Evolutionary conservation across 2,329 filamentous ascomycete species (phyloP), one percentile per base, ranked within the genome.

Genomic region (Hypocreales sp.): DNA sequence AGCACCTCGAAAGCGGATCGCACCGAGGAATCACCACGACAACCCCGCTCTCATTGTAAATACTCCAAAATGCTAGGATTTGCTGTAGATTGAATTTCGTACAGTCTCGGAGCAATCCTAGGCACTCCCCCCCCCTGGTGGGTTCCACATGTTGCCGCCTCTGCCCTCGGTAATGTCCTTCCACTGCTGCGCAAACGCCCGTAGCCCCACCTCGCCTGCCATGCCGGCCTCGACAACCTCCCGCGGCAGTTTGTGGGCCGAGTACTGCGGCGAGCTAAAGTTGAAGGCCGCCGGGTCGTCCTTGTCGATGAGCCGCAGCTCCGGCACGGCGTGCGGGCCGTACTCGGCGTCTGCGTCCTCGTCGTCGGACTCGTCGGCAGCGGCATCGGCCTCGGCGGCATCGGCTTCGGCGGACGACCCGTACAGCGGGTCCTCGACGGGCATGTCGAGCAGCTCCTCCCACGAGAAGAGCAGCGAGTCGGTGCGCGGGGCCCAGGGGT

Each of bases 201-300:
- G 66, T 57, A 95, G 65, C 0, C 78, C 79, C 4, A 79, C 80
- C 30, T 80, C 72, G 4, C 79, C 79, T 1, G 66, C 66, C 38
- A 67, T 42, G 38, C 71, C 68, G 13, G 73, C 74, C 39, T 78
- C 72, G 4, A 94, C 86, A 3, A 95, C 83, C 40, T 98, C 90
- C 49, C 77, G 84, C 1, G 90, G 90, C 40, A 98, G 57, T 54
- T 95, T 98, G 47, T 95, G 87, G 4, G 90, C 87, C 35, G 84
- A 93, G 51, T 92, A 95, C 44, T 87, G 80, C 2, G 83, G 71
- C 5, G 80, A 79, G 37, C 70, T 74, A 47, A 94, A 92, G 40
- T 79, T 79, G 47, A 83, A 90, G 1, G 86, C 86, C 34, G 87
- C 80, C 0, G 86, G 83, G 38, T 95, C 87, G 36, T 87, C 78